Evolutionary conservation across 208 protist genomes (phyloP).

Genomic region (Crithidia sp.): DNA sequence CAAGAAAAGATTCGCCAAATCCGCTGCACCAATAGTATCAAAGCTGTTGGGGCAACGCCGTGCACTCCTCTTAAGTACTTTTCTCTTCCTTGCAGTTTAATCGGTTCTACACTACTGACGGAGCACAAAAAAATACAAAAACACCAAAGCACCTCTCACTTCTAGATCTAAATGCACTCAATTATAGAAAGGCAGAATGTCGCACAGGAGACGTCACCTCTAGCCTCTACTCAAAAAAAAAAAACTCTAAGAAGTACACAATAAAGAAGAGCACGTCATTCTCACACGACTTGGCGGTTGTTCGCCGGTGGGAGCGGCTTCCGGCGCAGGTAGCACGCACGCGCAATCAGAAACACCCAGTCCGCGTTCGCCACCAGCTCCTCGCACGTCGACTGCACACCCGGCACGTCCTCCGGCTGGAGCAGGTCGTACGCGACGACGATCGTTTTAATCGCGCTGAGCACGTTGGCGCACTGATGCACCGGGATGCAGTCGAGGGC

Average conservation of each 20-base stretch:
- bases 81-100: too few relatives aligned
- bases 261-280: background rate
- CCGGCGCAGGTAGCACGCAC: slow-evolving; percentile 71
- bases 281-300: slow-evolving; percentile 45
- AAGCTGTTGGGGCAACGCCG: too few relatives aligned
- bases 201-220: too few relatives aligned
- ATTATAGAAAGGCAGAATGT: too few relatives aligned
- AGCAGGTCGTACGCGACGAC: slow-evolving; percentile 86
- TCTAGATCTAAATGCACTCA: too few relatives aligned
- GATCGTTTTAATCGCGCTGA: slow-evolving; percentile 82
- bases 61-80: too few relatives aligned
- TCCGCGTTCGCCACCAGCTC: slow-evolving; percentile 89
- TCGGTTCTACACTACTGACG: too few relatives aligned
- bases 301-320: slow-evolving; percentile 72
- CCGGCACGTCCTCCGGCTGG: slow-evolving; percentile 42
- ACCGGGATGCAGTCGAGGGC: slow-evolving; percentile 69
- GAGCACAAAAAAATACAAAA: too few relatives aligned
- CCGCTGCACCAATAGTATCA: too few relatives aligned
- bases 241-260: slow-evolving; percentile 1
- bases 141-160: too few relatives aligned
- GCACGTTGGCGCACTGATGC: slow-evolving; percentile 76
- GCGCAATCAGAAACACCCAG: slow-evolving; percentile 79
- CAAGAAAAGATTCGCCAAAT: too few relatives aligned
- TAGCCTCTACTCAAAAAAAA: background rate
- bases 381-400: slow-evolving; percentile 53